phyloP scores from a whole-genome alignment of 2,329 filamentous ascomycete species.

The Metarhizium humberi region DNA sequence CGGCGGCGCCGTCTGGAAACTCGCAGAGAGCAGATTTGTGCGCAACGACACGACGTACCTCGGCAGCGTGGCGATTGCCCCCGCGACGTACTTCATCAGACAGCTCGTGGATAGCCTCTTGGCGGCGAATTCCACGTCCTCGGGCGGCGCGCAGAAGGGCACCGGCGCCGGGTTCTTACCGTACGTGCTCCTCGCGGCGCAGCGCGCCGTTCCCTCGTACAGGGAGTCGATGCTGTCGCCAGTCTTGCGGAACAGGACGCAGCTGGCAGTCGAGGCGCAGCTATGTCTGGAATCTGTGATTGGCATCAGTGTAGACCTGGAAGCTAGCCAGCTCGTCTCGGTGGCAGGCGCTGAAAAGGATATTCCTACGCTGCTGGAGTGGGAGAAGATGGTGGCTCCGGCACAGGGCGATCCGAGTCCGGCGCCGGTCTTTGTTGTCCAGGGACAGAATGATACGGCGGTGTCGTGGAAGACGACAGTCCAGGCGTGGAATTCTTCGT shows the following conservation, averaged over 20 bases:
- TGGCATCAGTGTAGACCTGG: conserved; percentile 2
- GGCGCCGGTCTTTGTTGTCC: background rate
- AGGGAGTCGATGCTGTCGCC: conserved; percentile 1
- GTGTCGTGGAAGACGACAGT: background rate
- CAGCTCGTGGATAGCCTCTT: background rate
- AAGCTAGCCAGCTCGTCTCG: background rate
- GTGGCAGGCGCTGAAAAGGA: background rate
- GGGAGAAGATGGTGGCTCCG: conserved; percentile 1
- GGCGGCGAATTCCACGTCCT: background rate
- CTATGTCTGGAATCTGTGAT: background rate
- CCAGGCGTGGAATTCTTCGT: background rate
- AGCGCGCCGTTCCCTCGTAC: conserved; percentile 2
- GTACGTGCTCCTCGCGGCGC: conserved; percentile 1
- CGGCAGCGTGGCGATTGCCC: conserved; percentile 10
- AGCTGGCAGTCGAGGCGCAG: conserved; percentile 4
- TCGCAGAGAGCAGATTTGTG: conserved; percentile 9
- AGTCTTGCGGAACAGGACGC: conserved; percentile 2
- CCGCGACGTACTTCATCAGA: background rate
- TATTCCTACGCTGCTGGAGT: background rate
- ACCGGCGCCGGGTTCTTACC: conserved; percentile 3
- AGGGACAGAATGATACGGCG: background rate
- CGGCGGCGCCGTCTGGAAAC: conserved; percentile 12
- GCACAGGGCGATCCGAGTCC: background rate
- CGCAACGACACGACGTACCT: conserved; percentile 6
- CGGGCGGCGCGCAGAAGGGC: background rate